These are phyloP conservation scores for Paraleonurus japonicus DNA, from an alignment of 257 asterid species.

Conservation along the genomic window DNA sequence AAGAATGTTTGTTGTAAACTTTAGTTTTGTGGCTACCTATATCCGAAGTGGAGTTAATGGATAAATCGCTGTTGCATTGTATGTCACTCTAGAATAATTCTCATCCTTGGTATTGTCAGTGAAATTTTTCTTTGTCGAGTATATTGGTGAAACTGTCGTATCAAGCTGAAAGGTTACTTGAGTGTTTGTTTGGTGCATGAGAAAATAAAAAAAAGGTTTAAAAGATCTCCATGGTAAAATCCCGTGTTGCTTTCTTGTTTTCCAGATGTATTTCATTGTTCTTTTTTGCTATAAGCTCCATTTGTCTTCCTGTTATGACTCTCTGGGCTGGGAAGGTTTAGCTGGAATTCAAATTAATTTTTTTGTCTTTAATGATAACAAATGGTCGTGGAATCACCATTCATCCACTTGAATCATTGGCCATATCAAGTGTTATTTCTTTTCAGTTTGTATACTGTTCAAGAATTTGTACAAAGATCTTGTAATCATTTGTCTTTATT, in stretches of 20 bases:
- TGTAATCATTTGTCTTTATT: not conserved
- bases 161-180: not conserved
- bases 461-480: not conserved
- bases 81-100: not conserved
- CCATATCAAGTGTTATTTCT: not conserved
- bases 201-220: not conserved
- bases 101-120: slow-evolving; percentile 6
- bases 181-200: not conserved
- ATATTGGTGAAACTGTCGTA: not conserved
- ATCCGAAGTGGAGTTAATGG: not conserved
- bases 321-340: not conserved
- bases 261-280: not conserved
- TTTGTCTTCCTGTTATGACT: not conserved
- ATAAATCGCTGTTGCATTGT: not conserved
- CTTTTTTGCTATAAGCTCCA: not conserved
- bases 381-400: not conserved
- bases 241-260: not conserved
- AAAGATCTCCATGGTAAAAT: slow-evolving; percentile 12
- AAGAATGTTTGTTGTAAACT: not conserved
- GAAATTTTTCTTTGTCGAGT: not conserved
- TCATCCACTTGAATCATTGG: not conserved
- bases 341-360: not conserved
- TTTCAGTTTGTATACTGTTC: not conserved
- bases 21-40: not conserved
- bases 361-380: not conserved